Evolutionary conservation across 257 asterid genomes (phyloP).

Genomic region (Ocimum tenuiflorum): DNA sequence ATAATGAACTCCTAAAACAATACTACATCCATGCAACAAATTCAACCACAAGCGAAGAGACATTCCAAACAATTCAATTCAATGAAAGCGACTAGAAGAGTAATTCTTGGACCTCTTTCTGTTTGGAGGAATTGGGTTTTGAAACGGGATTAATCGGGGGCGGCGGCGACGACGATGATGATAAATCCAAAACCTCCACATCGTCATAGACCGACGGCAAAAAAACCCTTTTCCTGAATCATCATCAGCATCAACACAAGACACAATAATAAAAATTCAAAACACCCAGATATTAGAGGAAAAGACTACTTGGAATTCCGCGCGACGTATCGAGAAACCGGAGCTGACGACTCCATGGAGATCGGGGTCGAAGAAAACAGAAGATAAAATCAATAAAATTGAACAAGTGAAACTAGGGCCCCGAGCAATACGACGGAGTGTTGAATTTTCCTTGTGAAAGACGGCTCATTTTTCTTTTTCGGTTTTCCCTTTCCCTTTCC

Average conservation of each 20-base stretch:
- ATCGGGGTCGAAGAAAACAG: slow-evolving; percentile 10
- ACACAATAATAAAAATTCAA: not conserved
- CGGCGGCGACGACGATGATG: slow-evolving; percentile 10
- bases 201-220: slow-evolving; percentile 47
- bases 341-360: slow-evolving; percentile 62
- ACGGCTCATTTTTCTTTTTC: slow-evolving; percentile 11
- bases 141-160: slow-evolving; percentile 35
- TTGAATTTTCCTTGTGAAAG: slow-evolving; percentile 11
- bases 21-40: not conserved
- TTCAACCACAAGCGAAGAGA: not conserved
- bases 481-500: too few species aligned
- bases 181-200: slow-evolving; percentile 48
- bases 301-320: slow-evolving; percentile 41
- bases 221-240: slow-evolving; percentile 55
- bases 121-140: slow-evolving; percentile 28
- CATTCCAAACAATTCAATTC: not conserved
- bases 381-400: not conserved
- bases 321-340: slow-evolving; percentile 35
- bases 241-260: slow-evolving; percentile 20
- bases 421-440: not conserved
- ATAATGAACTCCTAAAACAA: not conserved
- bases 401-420: slow-evolving; percentile 14
- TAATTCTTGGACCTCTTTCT: slow-evolving; percentile 43
- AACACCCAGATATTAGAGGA: not conserved
- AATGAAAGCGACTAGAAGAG: not conserved